phyloP scores from a whole-genome alignment of 176 grass and related monocot genomes.

The Triticum urartu region DNA sequence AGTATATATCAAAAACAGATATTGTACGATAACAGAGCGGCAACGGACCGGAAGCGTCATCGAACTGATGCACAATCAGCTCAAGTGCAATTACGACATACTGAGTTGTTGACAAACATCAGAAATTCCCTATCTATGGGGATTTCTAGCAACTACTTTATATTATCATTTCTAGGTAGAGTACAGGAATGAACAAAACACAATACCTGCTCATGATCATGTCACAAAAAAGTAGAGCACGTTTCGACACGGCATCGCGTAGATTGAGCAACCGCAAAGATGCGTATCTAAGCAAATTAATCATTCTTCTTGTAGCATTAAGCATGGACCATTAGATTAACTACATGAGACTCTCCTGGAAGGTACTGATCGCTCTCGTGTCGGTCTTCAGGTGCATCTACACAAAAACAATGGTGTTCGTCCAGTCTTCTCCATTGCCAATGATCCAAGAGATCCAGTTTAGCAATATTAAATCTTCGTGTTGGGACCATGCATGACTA shows the following conservation, averaged over 20 bases:
- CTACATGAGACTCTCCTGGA: conserved; percentile 22
- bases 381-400: conserved; percentile 18
- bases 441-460: conserved; percentile 29
- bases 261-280: conserved; percentile 37
- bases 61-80: neutral
- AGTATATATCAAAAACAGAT: too few relatives aligned
- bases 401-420: conserved; percentile 18
- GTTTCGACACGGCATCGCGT: conserved; percentile 39
- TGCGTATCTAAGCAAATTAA: conserved; percentile 53
- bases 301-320: conserved; percentile 6
- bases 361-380: conserved; percentile 13
- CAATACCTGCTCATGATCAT: conserved; percentile 38
- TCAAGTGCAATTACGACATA: neutral
- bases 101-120: neutral
- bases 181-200: conserved; percentile 50
- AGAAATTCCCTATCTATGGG: neutral
- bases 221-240: conserved; percentile 46
- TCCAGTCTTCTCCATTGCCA: neutral
- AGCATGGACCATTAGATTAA: conserved; percentile 31
- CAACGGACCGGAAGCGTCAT: neutral
- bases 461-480: neutral
- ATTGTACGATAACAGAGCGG: too few relatives aligned
- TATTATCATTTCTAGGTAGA: conserved; percentile 23
- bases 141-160: conserved; percentile 25
- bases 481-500: conserved; percentile 27